A percentile compares a stretch with the other conserved stretches of the same genome.
phyloP scores from a whole-genome alignment of 805 yeast genomes.

The Starmera quercuum region DNA sequence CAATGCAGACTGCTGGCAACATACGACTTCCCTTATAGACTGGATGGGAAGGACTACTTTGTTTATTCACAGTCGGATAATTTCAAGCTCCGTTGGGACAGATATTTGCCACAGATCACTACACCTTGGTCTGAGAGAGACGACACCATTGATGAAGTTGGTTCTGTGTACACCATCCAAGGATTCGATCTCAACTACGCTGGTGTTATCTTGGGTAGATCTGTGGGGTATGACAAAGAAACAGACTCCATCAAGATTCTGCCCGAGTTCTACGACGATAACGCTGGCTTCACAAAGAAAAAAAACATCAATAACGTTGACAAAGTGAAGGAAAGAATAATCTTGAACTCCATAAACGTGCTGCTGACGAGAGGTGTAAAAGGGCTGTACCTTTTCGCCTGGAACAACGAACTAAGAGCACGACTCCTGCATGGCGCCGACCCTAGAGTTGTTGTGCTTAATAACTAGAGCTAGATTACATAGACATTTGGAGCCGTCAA shows the following conservation, averaged over 20 bases:
- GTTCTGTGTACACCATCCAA: constrained; percentile 40
- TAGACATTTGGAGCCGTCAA: too few relatives aligned
- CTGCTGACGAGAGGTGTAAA: constrained; percentile 37
- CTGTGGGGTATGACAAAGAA: constrained; percentile 29
- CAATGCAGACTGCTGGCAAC: constrained; percentile 37
- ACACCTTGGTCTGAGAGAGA: constrained; percentile 39
- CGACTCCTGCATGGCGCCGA: constrained; percentile 18
- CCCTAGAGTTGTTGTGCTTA: constrained; percentile 5
- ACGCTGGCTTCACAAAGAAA: constrained; percentile 37
- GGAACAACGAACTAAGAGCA: constrained; percentile 30
- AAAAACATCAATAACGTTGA: constrained; percentile 29
- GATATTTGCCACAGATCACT: constrained; percentile 31
- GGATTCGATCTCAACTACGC: constrained; percentile 42
- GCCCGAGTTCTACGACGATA: constrained; percentile 35
- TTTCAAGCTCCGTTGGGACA: constrained; percentile 38
- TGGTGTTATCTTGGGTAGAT: constrained; percentile 37
- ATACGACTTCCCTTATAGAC: constrained; percentile 38
- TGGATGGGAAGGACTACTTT: constrained; percentile 37
- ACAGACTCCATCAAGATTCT: constrained; percentile 26
- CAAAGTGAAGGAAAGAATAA: constrained; percentile 29
- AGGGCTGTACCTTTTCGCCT: constrained; percentile 35
- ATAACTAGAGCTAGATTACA: neutral
- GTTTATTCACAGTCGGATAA: constrained; percentile 33
- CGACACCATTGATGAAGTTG: constrained; percentile 39
- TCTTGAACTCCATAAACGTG: constrained; percentile 37